Percentiles rank a stretch among this genome's conserved stretches.
Evolutionary conservation across 2,329 filamentous ascomycete genomes (phyloP).

Genomic region (Cladophialophora yegresii): DNA sequence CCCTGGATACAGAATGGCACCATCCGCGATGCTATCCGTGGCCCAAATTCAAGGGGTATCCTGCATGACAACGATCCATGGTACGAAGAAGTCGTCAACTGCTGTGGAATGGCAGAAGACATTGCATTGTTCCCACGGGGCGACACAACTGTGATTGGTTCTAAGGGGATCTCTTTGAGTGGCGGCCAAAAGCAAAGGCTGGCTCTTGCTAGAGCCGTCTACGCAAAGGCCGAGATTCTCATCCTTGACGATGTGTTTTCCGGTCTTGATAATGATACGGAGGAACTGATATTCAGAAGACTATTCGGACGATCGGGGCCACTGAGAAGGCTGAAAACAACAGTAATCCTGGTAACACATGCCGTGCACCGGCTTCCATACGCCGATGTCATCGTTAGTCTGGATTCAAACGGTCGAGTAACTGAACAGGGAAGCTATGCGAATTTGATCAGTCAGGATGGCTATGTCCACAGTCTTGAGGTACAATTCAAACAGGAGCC

Average conservation of each 20-base stretch:
- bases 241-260: conserved; percentile 57
- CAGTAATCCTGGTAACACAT: conserved; percentile 43
- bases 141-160: conserved; percentile 36
- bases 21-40: conserved; percentile 36
- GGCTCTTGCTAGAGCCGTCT: conserved; percentile 57
- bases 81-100: conserved; percentile 38
- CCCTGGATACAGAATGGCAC: conserved; percentile 36
- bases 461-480: conserved; percentile 47
- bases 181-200: conserved; percentile 40
- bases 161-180: conserved; percentile 36
- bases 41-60: conserved; percentile 20
- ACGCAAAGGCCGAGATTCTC: conserved; percentile 51
- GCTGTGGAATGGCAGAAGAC: conserved; percentile 38
- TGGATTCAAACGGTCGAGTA: conserved; percentile 45
- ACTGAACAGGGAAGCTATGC: conserved; percentile 48
- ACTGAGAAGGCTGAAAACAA: conserved; percentile 45
- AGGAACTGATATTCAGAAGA: conserved; percentile 52
- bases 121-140: conserved; percentile 31
- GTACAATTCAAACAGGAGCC: conserved; percentile 29
- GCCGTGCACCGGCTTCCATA: conserved; percentile 46
- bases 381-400: conserved; percentile 47
- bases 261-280: conserved; percentile 54
- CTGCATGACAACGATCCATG: conserved; percentile 31
- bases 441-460: conserved; percentile 42
- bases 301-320: conserved; percentile 52